Percentiles rank a stretch among this genome's conserved stretches.
These are phyloP conservation scores for Sistotremastrum niveocremeum DNA, from an alignment of 768 basidiomycete genomes.

Conservation along the genomic window DNA sequence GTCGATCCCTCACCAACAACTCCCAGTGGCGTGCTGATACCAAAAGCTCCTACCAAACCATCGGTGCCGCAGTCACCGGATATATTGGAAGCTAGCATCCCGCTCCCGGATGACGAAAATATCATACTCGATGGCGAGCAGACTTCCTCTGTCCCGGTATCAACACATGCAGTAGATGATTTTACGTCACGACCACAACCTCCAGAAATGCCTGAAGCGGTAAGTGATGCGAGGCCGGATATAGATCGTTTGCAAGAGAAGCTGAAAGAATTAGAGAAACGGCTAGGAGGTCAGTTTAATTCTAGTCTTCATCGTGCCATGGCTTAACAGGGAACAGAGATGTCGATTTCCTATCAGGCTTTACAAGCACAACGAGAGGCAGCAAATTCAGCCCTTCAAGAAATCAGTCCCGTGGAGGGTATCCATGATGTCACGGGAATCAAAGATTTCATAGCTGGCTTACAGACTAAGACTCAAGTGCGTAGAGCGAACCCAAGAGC, in stretches of 20 bases:
- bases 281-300: constrained; percentile 47
- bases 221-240: constrained; percentile 12
- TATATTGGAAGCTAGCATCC: constrained; percentile 1
- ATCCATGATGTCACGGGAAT: constrained; percentile 53
- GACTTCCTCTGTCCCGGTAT: background rate
- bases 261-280: constrained; percentile 58
- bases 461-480: constrained; percentile 60
- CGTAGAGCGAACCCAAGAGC: constrained; percentile 9
- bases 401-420: constrained; percentile 57
- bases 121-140: background rate
- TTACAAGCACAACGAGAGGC: constrained; percentile 60
- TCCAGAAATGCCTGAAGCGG: background rate
- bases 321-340: constrained; percentile 31
- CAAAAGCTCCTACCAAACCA: too few relatives aligned
- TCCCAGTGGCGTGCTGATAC: too few relatives aligned
- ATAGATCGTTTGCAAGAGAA: constrained; percentile 52
- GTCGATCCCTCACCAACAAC: too few relatives aligned
- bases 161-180: background rate
- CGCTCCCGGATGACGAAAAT: background rate
- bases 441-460: constrained; percentile 56
- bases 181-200: background rate
- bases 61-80: too few relatives aligned
- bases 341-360: constrained; percentile 64
- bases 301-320: background rate
- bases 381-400: constrained; percentile 53